Evolutionary conservation across 768 basidiomycete species (phyloP), one percentile per base, ranked within the genome.

Genomic region (Fomitopsis pulvina): DNA sequence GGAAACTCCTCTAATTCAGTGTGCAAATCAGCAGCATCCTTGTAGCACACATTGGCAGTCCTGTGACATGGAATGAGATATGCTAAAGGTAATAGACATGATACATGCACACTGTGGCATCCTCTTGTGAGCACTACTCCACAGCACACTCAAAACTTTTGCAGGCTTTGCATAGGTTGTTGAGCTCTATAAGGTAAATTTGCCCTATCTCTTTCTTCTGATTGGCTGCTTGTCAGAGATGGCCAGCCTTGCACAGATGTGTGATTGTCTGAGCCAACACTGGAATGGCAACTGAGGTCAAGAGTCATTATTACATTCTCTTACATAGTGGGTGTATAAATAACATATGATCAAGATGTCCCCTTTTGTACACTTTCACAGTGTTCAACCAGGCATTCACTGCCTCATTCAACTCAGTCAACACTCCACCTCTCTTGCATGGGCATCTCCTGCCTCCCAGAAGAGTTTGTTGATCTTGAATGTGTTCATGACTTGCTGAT

Each of bases 301-400:
- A 14, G 37, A 21, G 16, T 7, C 40, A 41, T 52, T 29, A 48
- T 26, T 28, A 22, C 22, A n/a, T n/a, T n/a, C 8, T 1, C 1
- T 18, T 24, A 7, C 24, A 37, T 16, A 21, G 7, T 29, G 6
- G 12, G 43, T 7, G 25, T 21, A 48, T 41, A 22, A 24, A 8
- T 9, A 10, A 68, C 84, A 64, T 64, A 96, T 95, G 73, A 57
- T 92, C 87, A 27, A 76, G 93, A 65, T 77, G 81, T 22, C 83
- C 86, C 68, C 87, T 78, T 74, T 97, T 99, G 75, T 89, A 99
- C 10, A 87, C 83, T 71, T 98, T 98, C 28, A 91, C 85, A 11
- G 96, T 94, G 64, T 95, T 96, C 90, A 94, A 97, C 86, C 87
- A 98, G 8, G 94, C 94, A 63, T 94, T 95, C 20, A 93, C 88